Evolutionary conservation across 345 rosid species (phyloP).

Genomic region (Anacardium occidentale): DNA sequence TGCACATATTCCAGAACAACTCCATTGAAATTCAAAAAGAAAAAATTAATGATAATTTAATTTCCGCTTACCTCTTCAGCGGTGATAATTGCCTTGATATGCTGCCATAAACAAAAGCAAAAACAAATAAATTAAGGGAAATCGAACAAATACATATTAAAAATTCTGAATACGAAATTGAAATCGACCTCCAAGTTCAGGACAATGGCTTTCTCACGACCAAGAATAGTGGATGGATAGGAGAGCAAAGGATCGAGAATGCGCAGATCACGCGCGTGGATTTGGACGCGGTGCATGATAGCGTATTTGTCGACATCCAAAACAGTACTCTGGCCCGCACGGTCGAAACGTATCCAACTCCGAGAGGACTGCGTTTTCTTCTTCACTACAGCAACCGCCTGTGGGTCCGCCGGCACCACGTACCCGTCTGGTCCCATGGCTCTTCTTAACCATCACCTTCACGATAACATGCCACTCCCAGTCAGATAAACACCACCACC

Average conservation of each 20-base stretch:
- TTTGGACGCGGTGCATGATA: slow-evolving; percentile 92
- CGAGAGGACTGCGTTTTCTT: slow-evolving; percentile 62
- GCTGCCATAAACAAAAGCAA: slow-evolving; percentile 42
- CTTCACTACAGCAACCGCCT: slow-evolving; percentile 45
- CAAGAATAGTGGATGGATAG: slow-evolving; percentile 95
- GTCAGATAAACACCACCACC: background rate
- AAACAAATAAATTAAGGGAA: background rate
- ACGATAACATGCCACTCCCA: slow-evolving; percentile 20
- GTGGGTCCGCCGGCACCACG: slow-evolving; percentile 71
- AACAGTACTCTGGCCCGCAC: slow-evolving; percentile 47
- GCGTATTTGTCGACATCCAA: slow-evolving; percentile 76
- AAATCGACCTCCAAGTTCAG: slow-evolving; percentile 77
- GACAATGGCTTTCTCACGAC: slow-evolving; percentile 93
- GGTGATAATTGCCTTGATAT: slow-evolving; percentile 94
- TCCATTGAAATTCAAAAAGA: background rate
- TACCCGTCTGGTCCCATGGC: slow-evolving; percentile 63
- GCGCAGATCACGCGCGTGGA: slow-evolving; percentile 97
- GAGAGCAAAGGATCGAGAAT: slow-evolving; percentile 90
- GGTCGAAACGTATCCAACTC: slow-evolving; percentile 67
- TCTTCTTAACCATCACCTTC: slow-evolving; percentile 22
- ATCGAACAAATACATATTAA: background rate
- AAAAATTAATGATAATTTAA: slow-evolving; percentile 7
- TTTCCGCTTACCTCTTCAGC: slow-evolving; percentile 73
- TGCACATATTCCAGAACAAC: background rate
- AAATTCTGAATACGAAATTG: background rate